Evolutionary conservation across 1,139 yeast species (phyloP), one percentile per base, ranked within the genome.

Genomic region (Yamadazyma triangularis): DNA sequence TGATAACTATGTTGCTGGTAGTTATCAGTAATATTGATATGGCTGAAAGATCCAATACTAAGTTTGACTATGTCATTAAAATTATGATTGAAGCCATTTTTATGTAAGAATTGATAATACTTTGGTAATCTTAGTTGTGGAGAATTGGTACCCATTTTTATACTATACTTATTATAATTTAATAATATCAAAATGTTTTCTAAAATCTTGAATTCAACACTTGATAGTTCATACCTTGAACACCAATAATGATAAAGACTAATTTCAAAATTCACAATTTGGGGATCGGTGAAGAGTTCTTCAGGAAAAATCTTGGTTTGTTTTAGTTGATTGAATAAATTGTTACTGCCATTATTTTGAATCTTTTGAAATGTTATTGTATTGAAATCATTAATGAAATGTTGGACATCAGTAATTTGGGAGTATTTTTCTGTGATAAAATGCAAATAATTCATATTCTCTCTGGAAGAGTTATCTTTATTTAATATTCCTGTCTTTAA

Each of bases 71-170:
- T 24, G 9, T 24, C 15, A 12, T 19, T 18, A 10, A 29, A 20
- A 8, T 23, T 12, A 13, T 31, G 27, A n/a, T 26, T 13, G 26
- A 27, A 26, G 8, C 33, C 36, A 16, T 28, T 27, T 5, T 13
- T 12, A 3, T 26, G 15, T 13, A 52, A 22, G 24, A 40, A 41
- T 10, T 41, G 33, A 36, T 57, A 54, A 36, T 57, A 56, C 14
- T 34, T 29, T 3, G 60, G 61, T 34, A 54, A 58, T 27, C 54
- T 31, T 12, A 58, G 36, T 11, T 44, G 45, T 3, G 63, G 61
- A 13, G 52, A 48, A 14, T 45, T 43, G 1, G 60, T 50, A 19
- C 46, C 47, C 20, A 42, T 34, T 15, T 42, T 41, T 19, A 41
- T 35, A 14, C 36, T 38, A 27, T 41, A 45, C 23, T 36, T 38